phyloP scores from a whole-genome alignment of 202 grass and related monocot species.

The Elaeis oleifera region DNA sequence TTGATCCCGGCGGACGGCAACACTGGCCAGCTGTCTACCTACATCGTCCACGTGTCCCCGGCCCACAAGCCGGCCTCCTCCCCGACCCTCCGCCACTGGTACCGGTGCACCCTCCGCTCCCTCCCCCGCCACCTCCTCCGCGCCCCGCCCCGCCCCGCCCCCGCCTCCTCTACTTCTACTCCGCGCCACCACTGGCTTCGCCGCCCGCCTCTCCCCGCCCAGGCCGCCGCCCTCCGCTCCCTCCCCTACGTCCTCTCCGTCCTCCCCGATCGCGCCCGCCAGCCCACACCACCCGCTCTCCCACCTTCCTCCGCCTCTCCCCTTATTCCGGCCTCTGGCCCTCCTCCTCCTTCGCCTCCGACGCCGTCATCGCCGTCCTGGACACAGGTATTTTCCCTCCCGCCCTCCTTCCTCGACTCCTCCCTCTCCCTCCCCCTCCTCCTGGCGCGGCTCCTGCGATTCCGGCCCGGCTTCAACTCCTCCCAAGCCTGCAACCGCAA shows the following conservation, averaged over 20 bases:
- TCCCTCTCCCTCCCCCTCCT: conserved; percentile 11
- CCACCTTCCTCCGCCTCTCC: conserved; percentile 14
- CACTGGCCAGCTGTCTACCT: not conserved
- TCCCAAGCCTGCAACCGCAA: conserved; percentile 34
- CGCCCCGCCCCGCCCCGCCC: conserved; percentile 2
- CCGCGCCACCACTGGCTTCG: conserved; percentile 2
- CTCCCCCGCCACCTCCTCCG: not conserved
- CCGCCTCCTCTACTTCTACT: conserved; percentile 9
- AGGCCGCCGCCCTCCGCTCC: not conserved
- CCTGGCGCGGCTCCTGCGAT: conserved; percentile 8
- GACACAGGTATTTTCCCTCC: conserved; percentile 15
- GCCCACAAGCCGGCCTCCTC: conserved; percentile 10
- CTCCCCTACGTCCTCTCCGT: conserved; percentile 12
- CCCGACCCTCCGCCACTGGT: conserved; percentile 11
- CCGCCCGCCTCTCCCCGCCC: conserved; percentile 2
- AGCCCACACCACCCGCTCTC: conserved; percentile 11
- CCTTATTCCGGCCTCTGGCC: conserved; percentile 16
- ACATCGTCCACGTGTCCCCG: conserved; percentile 16
- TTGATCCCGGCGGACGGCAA: not conserved
- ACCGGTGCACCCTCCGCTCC: conserved; percentile 6
- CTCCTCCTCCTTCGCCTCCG: conserved; percentile 6
- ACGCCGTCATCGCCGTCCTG: conserved; percentile 13
- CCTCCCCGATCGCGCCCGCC: conserved; percentile 7
- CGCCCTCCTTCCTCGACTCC: conserved; percentile 7
- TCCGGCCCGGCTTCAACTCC: conserved; percentile 14